These are phyloP conservation scores for Raffaelea arxii DNA, from an alignment of 2,329 filamentous ascomycete genomes.

Conservation along the genomic window DNA sequence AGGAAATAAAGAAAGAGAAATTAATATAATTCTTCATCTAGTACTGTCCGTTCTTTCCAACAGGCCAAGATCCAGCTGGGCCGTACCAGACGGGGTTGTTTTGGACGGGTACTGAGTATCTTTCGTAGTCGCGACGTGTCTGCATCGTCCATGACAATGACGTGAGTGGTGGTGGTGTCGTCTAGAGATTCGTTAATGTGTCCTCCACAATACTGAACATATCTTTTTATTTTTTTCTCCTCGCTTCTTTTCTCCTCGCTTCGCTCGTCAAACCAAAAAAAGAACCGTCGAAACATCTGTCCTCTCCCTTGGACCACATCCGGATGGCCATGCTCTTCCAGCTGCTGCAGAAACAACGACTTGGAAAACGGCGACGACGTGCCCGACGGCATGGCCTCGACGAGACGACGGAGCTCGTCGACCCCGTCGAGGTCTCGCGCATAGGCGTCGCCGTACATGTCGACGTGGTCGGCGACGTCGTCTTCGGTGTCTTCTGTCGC, in stretches of 20 bases:
- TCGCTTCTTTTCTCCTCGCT: background rate
- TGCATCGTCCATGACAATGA: too few species aligned
- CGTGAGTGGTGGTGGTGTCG: too few species aligned
- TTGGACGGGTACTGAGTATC: too few species aligned
- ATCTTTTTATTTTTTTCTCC: too few species aligned
- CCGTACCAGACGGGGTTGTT: too few species aligned
- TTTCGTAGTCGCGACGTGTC: too few species aligned
- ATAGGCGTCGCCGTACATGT: slow-evolving; percentile 77
- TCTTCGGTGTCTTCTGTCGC: slow-evolving; percentile 46
- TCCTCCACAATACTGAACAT: background rate
- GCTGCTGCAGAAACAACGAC: slow-evolving; percentile 37
- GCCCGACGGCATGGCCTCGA: slow-evolving; percentile 22
- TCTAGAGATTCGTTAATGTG: too few species aligned
- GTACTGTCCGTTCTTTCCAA: too few species aligned
- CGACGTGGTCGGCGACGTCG: slow-evolving; percentile 52
- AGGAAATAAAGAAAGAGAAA: too few species aligned
- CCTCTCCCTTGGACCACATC: slow-evolving; percentile 39
- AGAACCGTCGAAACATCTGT: slow-evolving; percentile 41
- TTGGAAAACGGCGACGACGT: slow-evolving; percentile 28
- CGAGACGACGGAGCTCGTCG: slow-evolving; percentile 27
- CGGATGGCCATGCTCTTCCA: slow-evolving; percentile 43
- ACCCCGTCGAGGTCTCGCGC: slow-evolving; percentile 47
- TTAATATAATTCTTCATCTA: too few species aligned
- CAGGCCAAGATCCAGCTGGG: too few species aligned
- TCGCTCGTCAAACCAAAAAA: slow-evolving; percentile 29